Evolutionary conservation across 2,329 filamentous ascomycete species (phyloP), one percentile per base, ranked within the genome.

Genomic region (Metarhizium album): DNA sequence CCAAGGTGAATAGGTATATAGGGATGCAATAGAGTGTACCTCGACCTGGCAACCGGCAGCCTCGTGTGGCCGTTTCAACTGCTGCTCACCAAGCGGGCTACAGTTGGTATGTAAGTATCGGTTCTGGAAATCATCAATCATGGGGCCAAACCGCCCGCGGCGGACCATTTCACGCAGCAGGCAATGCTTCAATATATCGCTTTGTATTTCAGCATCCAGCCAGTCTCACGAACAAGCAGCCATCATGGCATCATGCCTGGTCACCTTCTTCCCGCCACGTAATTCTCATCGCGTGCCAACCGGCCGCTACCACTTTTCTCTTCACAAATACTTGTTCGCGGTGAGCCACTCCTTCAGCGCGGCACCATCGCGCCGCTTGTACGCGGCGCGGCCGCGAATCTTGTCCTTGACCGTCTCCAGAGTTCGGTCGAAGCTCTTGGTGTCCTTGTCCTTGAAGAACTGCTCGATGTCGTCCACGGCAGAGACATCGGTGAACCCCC

Each of bases 381-480:
- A 98, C 40, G 81, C 81, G 4, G 89, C 89, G 60, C 90, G 84
- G 11, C 86, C 88, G 42, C 83, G 80, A 57, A 97, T 87, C 55
- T 84, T 90, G 65, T 97, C 93, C 65, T 84, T 83, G 55, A 91
- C 84, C 57, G 94, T 88, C 57, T 85, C 84, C 48, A 98, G 70
- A 3, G 88, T 90, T 50, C 93, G 83, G 65, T 94, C 87, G 67
- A 90, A 97, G 46, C 83, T 86, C 60, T 82, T 82, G 18, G 86
- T 91, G 62, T 97, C 87, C 74, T 91, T 95, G 60, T 79, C 78
- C 59, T 79, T 76, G 74, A 97, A 98, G 75, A 98, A 98, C 2
- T 70, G 66, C 47, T 83, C 76, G 60, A 98, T 93, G 49, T 96
- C 89, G 56, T 82, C 75, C 55, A 88, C 78, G 16, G 81, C 76